Evolutionary conservation across 2,329 filamentous ascomycete genomes (phyloP).

Genomic region (Trichoderma oligosporum): DNA sequence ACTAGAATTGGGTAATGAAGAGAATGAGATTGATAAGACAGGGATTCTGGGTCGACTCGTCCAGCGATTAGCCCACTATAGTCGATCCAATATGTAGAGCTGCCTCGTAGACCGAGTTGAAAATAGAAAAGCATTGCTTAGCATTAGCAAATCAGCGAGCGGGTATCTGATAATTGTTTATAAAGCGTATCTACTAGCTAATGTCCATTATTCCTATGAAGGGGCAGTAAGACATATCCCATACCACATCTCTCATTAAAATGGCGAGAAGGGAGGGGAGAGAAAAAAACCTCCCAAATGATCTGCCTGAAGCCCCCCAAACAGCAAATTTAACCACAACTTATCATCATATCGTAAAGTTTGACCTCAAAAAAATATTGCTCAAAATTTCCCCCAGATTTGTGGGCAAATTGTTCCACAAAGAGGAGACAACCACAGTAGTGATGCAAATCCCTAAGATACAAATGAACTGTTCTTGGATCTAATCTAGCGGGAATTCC

Average conservation of each 20-base stretch:
- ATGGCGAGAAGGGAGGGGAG: background rate
- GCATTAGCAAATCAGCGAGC: background rate
- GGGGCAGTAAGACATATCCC: background rate
- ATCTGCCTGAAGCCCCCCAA: too few species aligned
- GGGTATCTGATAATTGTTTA: background rate
- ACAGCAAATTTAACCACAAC: too few species aligned
- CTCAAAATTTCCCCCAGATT: too few species aligned
- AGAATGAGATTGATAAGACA: background rate
- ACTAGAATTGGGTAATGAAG: background rate
- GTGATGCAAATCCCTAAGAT: background rate
- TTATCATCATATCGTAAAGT: too few species aligned
- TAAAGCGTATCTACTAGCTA: background rate
- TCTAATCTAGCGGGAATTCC: conserved; percentile 79
- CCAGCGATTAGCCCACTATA: background rate
- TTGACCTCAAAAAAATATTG: too few species aligned
- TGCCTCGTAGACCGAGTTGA: background rate
- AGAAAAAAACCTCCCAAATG: background rate
- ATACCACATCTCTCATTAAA: background rate
- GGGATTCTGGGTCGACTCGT: background rate
- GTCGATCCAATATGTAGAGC: too few species aligned
- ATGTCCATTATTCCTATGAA: background rate
- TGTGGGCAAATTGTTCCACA: too few species aligned
- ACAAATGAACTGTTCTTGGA: background rate
- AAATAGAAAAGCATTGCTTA: background rate
- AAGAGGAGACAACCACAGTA: background rate